phyloP scores from a whole-genome alignment of 208 protist species.

The Wallacemonas sp. region DNA sequence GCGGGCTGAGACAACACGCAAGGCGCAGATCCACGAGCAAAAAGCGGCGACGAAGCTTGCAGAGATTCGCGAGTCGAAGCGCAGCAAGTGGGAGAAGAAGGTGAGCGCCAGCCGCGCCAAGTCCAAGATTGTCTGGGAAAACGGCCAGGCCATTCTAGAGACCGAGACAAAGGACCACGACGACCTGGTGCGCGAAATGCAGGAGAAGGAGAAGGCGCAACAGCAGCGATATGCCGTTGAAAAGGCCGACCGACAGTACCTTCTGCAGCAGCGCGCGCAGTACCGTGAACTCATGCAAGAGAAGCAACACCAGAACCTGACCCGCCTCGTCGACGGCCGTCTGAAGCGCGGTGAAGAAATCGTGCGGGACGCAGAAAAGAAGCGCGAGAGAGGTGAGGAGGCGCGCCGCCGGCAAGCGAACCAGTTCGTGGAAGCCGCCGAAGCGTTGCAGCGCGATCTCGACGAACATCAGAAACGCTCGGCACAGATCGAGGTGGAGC shows the following conservation, averaged over 20 bases:
- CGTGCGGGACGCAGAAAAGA: constrained; percentile 50
- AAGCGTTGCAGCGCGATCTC: constrained; percentile 43
- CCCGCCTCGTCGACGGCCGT: constrained; percentile 46
- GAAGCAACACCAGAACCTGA: constrained; percentile 50
- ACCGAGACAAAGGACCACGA: constrained; percentile 44
- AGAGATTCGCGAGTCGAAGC: constrained; percentile 37
- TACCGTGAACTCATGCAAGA: constrained; percentile 32
- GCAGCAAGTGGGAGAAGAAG: constrained; percentile 40
- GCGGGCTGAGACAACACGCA: constrained; percentile 26
- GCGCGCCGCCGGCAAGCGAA: constrained; percentile 36
- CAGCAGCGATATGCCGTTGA: constrained; percentile 56
- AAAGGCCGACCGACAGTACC: constrained; percentile 44
- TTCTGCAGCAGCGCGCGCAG: constrained; percentile 43
- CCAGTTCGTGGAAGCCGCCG: constrained; percentile 37
- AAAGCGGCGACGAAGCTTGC: constrained; percentile 54
- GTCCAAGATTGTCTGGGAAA: constrained; percentile 42
- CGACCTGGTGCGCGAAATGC: constrained; percentile 48
- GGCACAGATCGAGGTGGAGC: constrained; percentile 31
- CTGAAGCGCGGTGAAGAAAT: constrained; percentile 58
- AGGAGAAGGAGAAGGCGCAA: constrained; percentile 51
- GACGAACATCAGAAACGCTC: constrained; percentile 54
- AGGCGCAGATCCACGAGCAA: constrained; percentile 34
- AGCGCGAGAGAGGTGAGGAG: constrained; percentile 43
- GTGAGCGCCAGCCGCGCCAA: constrained; percentile 35
- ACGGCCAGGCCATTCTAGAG: constrained; percentile 42